These are phyloP conservation scores for Pseudozyma sp. DNA, from an alignment of 1,284 basidiomycete genomes.

Conservation along the genomic window DNA sequence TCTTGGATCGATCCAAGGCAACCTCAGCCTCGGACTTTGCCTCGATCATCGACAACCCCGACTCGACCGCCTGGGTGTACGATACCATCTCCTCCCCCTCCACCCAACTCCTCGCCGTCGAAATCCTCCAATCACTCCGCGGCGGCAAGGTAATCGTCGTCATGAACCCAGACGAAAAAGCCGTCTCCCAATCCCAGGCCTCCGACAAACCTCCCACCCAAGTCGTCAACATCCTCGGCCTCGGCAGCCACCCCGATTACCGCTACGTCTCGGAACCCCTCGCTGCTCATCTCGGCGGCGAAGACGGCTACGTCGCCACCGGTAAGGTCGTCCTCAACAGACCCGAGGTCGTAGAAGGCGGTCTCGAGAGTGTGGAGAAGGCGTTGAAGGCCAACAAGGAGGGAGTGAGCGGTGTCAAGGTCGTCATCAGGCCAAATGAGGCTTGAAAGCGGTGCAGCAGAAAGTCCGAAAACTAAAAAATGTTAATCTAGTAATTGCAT, in stretches of 20 bases:
- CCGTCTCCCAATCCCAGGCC: neutral
- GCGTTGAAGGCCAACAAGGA: slow-evolving; percentile 51
- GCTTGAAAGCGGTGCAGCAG: neutral
- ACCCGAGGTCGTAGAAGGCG: slow-evolving; percentile 42
- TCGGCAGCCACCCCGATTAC: slow-evolving; percentile 31
- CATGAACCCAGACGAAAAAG: slow-evolving; percentile 26
- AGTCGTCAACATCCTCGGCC: slow-evolving; percentile 25
- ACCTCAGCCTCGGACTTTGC: slow-evolving; percentile 28
- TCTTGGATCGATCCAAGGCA: slow-evolving; percentile 41
- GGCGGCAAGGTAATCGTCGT: slow-evolving; percentile 41
- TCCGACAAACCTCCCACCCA: slow-evolving; percentile 5
- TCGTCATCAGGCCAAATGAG: slow-evolving; percentile 47
- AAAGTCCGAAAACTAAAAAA: too few relatives aligned
- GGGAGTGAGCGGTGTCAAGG: slow-evolving; percentile 53
- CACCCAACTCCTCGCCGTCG: slow-evolving; percentile 43
- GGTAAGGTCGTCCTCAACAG: slow-evolving; percentile 46
- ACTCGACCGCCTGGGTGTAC: slow-evolving; percentile 32
- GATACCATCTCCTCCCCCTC: slow-evolving; percentile 49
- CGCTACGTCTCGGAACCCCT: slow-evolving; percentile 37
- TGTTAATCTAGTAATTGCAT: too few relatives aligned
- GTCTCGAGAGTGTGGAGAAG: slow-evolving; percentile 38
- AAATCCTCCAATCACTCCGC: slow-evolving; percentile 40
- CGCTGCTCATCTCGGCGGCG: slow-evolving; percentile 41
- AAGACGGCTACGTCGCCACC: slow-evolving; percentile 48
- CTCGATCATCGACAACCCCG: slow-evolving; percentile 9